Evolutionary conservation across 2,329 filamentous ascomycete species (phyloP), one percentile per base, ranked within the genome.

Genomic region (Colletotrichum truncatum): DNA sequence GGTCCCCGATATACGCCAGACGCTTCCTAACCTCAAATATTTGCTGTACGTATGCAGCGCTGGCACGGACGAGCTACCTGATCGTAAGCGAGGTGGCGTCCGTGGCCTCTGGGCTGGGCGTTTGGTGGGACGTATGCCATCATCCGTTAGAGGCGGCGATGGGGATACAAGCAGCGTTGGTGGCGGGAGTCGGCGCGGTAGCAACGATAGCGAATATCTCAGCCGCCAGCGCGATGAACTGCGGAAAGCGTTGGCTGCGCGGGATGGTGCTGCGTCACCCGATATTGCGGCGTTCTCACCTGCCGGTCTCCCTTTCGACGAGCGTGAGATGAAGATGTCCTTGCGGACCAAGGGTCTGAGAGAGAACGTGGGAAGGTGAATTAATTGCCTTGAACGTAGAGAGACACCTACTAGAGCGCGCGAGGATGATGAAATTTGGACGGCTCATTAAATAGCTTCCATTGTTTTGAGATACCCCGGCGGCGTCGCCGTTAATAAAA

Each of bases 21-120:
- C 95, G 0, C 81, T 98, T 6, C 94, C 95, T 2, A 99, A 99
- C 73, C 82, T 99, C 9, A 97, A 97, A 76, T 98, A 97, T 71
- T 81, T 98, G 14, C 82, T 98, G 2, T 97, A 97, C 71, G 91
- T 98, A 2, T 91, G 94, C 70, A 96, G 93, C 30, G 93, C 94
- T 0, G 94, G 94, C 0, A 90, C 76, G 2, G 85, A 87, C 26
- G 85, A 90, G 61, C 76, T 90, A 2, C 88, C 88, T 0, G 85
- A 86, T 71, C 80, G 88, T 38, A 90, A 89, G 68, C 82, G 82
- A 39, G 88, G 88, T 11, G 88, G 88, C 9, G 84, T 91, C 0
- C 78, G 87, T 26, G 88, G 88, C 0, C 74, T 91, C 2, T 85
- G 86, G 79, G 80, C 80, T 0, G 85, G 85, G 0, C 76, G 83